phyloP scores from a whole-genome alignment of 345 rosid genomes.

The Ailanthus altissimus region DNA sequence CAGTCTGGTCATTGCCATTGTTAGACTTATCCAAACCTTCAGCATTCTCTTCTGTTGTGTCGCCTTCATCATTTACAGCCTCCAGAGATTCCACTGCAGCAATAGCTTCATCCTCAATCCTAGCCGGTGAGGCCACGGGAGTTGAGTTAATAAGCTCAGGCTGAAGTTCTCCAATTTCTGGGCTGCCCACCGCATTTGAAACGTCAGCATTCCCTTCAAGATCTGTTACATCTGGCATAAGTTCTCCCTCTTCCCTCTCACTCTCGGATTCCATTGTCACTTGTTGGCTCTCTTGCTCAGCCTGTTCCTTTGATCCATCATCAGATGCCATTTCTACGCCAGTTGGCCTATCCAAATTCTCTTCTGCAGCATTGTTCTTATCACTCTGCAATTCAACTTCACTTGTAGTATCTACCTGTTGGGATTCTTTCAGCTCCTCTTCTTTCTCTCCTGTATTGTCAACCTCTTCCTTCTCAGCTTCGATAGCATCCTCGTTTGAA shows the following conservation, averaged over 20 bases:
- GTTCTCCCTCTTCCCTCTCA: constrained; percentile 94
- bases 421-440: constrained; percentile 49
- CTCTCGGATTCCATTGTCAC: constrained; percentile 46
- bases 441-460: constrained; percentile 52
- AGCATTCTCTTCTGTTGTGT: constrained; percentile 40
- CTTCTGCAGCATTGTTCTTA: constrained; percentile 43
- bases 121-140: constrained; percentile 62
- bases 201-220: constrained; percentile 50
- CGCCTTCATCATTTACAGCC: constrained; percentile 55
- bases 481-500: constrained; percentile 44
- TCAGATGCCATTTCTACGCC: constrained; percentile 42
- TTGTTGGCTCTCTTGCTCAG: constrained; percentile 54
- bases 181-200: constrained; percentile 44
- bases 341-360: constrained; percentile 49
- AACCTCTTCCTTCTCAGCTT: constrained; percentile 63
- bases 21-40: constrained; percentile 63
- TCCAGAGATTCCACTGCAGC: constrained; percentile 42
- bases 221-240: constrained; percentile 61
- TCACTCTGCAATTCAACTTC: constrained; percentile 46
- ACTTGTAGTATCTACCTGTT: constrained; percentile 35
- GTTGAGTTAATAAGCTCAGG: constrained; percentile 43
- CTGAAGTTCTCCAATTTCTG: constrained; percentile 54
- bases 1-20: constrained; percentile 43
- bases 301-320: constrained; percentile 51
- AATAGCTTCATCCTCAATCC: constrained; percentile 50